A percentile compares a stretch with the other conserved stretches of the same genome.
These are phyloP conservation scores for Paramecium biaurelia DNA, from an alignment of 73 alveolate genomes.

Conservation along the genomic window DNA sequence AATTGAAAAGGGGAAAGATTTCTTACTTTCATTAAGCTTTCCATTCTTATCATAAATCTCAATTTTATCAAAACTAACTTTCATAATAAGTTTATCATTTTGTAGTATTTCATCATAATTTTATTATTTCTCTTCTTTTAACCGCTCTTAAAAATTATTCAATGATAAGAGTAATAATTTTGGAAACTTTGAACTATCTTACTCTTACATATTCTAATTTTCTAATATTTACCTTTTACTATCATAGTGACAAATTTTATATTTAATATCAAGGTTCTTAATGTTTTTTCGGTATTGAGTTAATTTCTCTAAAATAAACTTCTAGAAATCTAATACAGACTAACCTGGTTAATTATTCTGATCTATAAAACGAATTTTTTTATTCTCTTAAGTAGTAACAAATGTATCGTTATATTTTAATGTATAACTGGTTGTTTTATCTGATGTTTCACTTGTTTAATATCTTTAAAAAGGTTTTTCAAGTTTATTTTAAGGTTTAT, in stretches of 20 bases:
- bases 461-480: background rate
- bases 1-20: background rate
- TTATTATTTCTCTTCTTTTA: background rate
- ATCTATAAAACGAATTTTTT: background rate
- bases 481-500: background rate
- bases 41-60: background rate
- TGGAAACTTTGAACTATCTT: background rate
- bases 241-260: background rate
- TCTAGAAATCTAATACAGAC: background rate
- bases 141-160: background rate
- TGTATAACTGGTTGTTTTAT: too few species aligned
- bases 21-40: background rate
- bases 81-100: background rate
- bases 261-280: background rate
- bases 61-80: background rate
- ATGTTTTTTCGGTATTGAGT: background rate
- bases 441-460: background rate
- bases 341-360: background rate
- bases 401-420: too few species aligned
- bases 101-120: background rate
- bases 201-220: background rate
- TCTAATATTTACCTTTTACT: background rate
- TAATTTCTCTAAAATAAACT: background rate
- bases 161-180: background rate
- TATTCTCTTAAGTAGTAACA: background rate